Evolutionary conservation across 495 filamentous ascomycete species (phyloP).

Genomic region (Neurospora africana): DNA sequence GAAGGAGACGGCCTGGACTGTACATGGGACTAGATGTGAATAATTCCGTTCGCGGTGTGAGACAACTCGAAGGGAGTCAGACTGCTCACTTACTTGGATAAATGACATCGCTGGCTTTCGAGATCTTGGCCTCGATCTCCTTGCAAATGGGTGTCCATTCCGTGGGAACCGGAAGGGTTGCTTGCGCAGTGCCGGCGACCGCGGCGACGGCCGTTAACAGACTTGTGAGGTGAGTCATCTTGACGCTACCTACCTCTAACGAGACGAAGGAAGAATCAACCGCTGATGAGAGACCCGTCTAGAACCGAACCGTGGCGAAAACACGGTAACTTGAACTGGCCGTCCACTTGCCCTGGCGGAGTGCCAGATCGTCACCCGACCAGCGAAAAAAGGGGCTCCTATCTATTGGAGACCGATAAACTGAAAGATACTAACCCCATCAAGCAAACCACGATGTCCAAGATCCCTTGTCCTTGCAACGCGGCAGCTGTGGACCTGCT

Average conservation of each 20-base stretch:
- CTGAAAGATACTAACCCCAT: not conserved
- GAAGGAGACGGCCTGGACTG: slow-evolving; percentile 1
- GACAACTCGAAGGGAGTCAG: not conserved
- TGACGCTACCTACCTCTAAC: not conserved
- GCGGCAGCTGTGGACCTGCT: not conserved
- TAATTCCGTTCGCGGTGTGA: not conserved
- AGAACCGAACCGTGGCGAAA: not conserved
- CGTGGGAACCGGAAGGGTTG: not conserved
- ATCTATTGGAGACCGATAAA: not conserved
- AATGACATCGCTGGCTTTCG: slow-evolving; percentile 1
- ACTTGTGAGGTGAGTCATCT: not conserved
- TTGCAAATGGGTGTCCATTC: not conserved
- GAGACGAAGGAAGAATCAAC: not conserved
- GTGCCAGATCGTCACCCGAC: not conserved
- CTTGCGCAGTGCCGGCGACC: not conserved
- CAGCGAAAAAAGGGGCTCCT: not conserved
- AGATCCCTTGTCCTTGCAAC: not conserved
- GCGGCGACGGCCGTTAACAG: not conserved
- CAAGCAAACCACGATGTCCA: not conserved
- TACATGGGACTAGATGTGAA: no score
- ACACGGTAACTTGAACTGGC: not conserved
- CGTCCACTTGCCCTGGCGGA: not conserved
- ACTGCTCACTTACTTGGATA: slow-evolving; percentile 1
- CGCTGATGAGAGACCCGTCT: not conserved
- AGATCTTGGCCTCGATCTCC: slow-evolving; percentile 3